These are phyloP conservation scores for Musa balbisiana DNA, from an alignment of 202 grass and related monocot genomes.

Conservation along the genomic window DNA sequence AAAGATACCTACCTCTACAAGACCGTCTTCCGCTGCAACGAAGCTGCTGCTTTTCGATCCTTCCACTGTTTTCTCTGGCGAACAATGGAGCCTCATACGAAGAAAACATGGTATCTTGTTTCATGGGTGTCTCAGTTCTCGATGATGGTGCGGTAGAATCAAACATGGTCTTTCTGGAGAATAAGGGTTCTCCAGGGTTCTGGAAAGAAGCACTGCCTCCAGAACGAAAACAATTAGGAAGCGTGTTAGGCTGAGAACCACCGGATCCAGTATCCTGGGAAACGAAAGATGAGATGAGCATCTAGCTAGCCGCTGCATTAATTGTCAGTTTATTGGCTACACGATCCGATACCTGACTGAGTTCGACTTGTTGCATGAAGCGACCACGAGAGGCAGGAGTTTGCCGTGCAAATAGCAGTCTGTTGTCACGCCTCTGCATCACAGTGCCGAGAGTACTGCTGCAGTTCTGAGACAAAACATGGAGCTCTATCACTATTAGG, in stretches of 20 bases:
- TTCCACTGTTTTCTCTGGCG: slow-evolving; percentile 9
- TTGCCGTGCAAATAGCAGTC: slow-evolving; percentile 35
- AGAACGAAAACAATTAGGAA: not conserved
- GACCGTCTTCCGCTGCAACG: not conserved
- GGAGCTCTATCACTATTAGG: too few relatives aligned
- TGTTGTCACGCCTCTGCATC: slow-evolving; percentile 20
- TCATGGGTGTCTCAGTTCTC: not conserved
- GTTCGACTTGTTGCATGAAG: slow-evolving; percentile 26
- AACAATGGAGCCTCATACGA: slow-evolving; percentile 20
- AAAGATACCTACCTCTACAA: slow-evolving; percentile 33
- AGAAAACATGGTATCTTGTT: not conserved
- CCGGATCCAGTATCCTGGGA: slow-evolving; percentile 13
- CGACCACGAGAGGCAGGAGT: slow-evolving; percentile 26
- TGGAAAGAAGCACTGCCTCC: not conserved
- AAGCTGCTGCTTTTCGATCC: not conserved
- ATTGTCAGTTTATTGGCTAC: not conserved
- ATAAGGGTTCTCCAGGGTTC: slow-evolving; percentile 17
- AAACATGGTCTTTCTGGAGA: slow-evolving; percentile 27
- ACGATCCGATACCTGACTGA: slow-evolving; percentile 4
- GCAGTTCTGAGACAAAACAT: slow-evolving; percentile 26
- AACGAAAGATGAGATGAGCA: too few relatives aligned
- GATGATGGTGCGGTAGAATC: slow-evolving; percentile 12
- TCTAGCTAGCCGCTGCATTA: too few relatives aligned
- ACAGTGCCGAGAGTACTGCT: slow-evolving; percentile 29
- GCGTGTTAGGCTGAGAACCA: slow-evolving; percentile 3